Conservation (phyloP, 306 rosid species). For the Sechiopsis laciniata region DNA sequence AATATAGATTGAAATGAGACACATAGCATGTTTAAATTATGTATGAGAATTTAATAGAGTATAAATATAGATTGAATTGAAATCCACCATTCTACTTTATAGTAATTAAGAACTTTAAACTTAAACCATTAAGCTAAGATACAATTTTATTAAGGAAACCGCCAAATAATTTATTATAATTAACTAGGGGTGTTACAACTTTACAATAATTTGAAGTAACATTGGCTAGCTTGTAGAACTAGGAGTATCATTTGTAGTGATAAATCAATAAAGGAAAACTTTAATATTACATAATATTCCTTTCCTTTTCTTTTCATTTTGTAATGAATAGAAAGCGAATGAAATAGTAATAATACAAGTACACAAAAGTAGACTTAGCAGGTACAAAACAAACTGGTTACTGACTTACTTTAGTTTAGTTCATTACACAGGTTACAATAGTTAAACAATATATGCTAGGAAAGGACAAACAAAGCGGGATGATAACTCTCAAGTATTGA, state of each 20-base stretch:
- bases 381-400: conserved; percentile 12
- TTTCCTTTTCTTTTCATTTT: not conserved
- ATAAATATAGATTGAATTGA: no score
- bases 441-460: not conserved
- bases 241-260: not conserved
- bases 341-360: not conserved
- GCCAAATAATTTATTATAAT: no score
- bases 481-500: no score
- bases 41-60: no score
- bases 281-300: not conserved
- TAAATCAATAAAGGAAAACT: not conserved
- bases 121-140: no score
- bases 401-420: not conserved
- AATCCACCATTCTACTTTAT: no score
- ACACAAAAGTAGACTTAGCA: conserved; percentile 1
- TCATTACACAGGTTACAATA: conserved; percentile 10
- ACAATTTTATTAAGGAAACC: no score
- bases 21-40: no score
- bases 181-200: not conserved
- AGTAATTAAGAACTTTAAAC: no score
- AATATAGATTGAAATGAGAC: no score
- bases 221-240: not conserved
- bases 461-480: conserved; percentile 8
- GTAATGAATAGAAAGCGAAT: conserved; percentile 4
- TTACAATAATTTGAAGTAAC: conserved; percentile 15